phyloP scores from a whole-genome alignment of 2,329 filamentous ascomycete species.

The Sporothrix protearum region DNA sequence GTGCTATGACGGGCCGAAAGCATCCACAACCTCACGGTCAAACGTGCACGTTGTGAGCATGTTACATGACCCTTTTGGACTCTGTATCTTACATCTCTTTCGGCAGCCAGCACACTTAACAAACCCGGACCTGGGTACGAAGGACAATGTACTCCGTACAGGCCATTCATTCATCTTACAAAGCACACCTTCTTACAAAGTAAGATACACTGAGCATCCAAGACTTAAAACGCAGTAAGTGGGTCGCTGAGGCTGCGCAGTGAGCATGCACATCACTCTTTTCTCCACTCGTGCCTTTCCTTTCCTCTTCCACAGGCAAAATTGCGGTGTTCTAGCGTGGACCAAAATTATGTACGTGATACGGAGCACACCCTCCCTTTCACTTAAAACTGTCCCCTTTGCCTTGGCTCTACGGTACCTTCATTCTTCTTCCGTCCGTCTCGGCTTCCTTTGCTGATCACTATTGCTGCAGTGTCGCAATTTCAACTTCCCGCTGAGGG shows the following conservation, averaged over 20 bases:
- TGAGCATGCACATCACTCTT: background rate
- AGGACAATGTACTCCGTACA: background rate
- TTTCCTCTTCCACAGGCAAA: background rate
- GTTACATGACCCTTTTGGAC: background rate
- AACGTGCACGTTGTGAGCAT: background rate
- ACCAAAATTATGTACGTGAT: background rate
- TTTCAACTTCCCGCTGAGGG: constrained; percentile 22
- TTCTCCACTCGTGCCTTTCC: background rate
- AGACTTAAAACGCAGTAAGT: background rate
- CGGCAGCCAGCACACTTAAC: no score
- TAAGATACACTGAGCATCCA: no score
- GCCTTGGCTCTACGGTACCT: background rate
- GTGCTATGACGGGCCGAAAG: background rate
- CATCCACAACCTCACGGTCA: background rate
- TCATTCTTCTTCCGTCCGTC: background rate
- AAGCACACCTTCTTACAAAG: no score
- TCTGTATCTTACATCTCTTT: background rate
- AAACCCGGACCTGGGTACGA: no score
- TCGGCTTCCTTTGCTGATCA: constrained; percentile 10
- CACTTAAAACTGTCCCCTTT: background rate
- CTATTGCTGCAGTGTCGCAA: constrained; percentile 17
- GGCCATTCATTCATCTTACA: background rate
- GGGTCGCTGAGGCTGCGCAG: background rate
- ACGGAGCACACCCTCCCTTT: background rate
- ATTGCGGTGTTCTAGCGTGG: background rate